A percentile compares a stretch with the other conserved stretches of the same genome.
Conservation (phyloP, 1,284 basidiomycete species). For the Macrocystidia cucumis region DNA sequence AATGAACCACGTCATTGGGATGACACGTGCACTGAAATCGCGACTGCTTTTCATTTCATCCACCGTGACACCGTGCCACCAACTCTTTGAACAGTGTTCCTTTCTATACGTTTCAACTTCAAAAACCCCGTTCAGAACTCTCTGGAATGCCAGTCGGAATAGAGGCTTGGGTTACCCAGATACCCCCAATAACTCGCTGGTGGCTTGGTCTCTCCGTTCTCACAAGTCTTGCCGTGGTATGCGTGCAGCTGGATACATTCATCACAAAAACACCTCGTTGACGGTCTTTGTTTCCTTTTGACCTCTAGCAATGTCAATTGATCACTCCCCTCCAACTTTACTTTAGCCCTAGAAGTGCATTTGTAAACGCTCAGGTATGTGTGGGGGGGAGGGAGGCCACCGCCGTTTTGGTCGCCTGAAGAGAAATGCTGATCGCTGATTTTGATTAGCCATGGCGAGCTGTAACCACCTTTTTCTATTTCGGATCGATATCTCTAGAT, state of each 20-base stretch:
- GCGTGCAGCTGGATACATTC: too few relatives aligned
- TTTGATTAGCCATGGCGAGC: constrained; percentile 78
- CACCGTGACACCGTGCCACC: too few relatives aligned
- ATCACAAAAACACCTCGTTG: too few relatives aligned
- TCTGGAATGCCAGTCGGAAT: constrained; percentile 77
- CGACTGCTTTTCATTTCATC: too few relatives aligned
- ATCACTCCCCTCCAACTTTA: constrained; percentile 88
- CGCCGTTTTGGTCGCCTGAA: background rate
- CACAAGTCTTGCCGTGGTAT: constrained; percentile 78
- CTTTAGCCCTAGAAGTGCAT: constrained; percentile 82
- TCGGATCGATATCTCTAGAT: constrained; percentile 89
- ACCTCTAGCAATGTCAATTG: constrained; percentile 78
- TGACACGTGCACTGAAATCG: too few relatives aligned
- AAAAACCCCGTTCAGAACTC: too few relatives aligned
- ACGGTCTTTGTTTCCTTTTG: background rate
- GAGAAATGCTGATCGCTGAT: background rate
- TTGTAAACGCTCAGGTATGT: constrained; percentile 73
- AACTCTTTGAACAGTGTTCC: too few relatives aligned
- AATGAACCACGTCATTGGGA: too few relatives aligned
- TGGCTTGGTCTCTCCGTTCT: constrained; percentile 77
- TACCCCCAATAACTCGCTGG: constrained; percentile 82
- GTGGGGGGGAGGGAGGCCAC: background rate
- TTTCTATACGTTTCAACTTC: too few relatives aligned
- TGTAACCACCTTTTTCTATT: constrained; percentile 92
- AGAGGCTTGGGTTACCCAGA: constrained; percentile 80